phyloP scores from a whole-genome alignment of 2,329 filamentous ascomycete genomes.

The Epichloe gansuensis region DNA sequence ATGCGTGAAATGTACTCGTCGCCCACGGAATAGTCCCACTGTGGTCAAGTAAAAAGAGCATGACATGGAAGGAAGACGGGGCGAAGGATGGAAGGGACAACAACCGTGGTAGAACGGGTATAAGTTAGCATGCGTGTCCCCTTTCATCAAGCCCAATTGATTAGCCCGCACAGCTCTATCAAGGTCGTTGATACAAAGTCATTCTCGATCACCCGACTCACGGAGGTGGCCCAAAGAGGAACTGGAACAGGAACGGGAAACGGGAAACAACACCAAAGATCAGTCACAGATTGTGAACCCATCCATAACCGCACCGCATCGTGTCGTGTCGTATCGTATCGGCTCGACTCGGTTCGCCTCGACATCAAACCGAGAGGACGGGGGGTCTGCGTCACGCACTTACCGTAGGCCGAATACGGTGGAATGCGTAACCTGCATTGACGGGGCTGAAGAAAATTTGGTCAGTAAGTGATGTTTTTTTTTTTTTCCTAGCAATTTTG shows the following conservation, averaged over 20 bases:
- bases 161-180: constrained; percentile 7
- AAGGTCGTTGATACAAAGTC: background rate
- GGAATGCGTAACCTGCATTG: background rate
- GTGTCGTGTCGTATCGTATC: background rate
- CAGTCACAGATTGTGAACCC: background rate
- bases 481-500: background rate
- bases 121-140: constrained; percentile 26
- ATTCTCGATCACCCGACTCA: background rate
- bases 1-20: constrained; percentile 15
- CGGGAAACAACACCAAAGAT: background rate
- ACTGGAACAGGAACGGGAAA: background rate
- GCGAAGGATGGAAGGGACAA: constrained; percentile 14
- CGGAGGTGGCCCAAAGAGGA: background rate
- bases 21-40: constrained; percentile 19
- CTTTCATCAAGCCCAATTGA: constrained; percentile 7
- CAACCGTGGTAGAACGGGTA: constrained; percentile 19
- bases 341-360: background rate
- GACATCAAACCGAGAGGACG: background rate
- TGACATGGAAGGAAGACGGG: constrained; percentile 9
- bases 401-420: background rate
- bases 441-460: background rate
- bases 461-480: constrained; percentile 1
- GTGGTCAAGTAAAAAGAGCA: constrained; percentile 10
- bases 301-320: background rate
- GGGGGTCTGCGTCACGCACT: background rate